A percentile compares a stretch with the other conserved stretches of the same genome.
Evolutionary conservation across 78 protist genomes (phyloP).

Genomic region (Dictyostelium firmibasis): DNA sequence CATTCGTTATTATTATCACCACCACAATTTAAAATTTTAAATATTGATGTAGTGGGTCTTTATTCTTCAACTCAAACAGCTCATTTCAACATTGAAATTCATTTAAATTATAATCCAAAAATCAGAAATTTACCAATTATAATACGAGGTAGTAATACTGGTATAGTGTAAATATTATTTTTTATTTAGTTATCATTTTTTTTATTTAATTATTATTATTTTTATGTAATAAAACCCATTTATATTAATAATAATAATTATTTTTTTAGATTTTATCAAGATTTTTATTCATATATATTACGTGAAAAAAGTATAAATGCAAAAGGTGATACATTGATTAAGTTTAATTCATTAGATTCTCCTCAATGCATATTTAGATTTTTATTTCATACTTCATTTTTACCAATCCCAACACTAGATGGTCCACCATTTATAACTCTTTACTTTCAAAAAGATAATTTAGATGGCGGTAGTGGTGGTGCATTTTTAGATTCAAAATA

Average conservation of each 20-base stretch:
- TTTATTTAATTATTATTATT: no score
- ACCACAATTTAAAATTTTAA: background rate
- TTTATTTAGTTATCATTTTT: no score
- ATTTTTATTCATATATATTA: constrained; percentile 5
- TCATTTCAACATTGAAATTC: background rate
- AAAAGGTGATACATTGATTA: constrained; percentile 42
- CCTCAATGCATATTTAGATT: constrained; percentile 26
- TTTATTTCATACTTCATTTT: constrained; percentile 49
- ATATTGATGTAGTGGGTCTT: constrained; percentile 5
- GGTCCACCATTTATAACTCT: background rate
- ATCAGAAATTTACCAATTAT: constrained; percentile 33
- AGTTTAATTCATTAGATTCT: constrained; percentile 26
- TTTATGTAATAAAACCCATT: no score
- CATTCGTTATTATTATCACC: background rate
- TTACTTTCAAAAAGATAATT: constrained; percentile 6
- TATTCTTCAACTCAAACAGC: background rate
- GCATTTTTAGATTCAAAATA: constrained; percentile 1
- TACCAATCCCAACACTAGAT: background rate
- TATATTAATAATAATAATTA: background rate
- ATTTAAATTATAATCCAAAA: constrained; percentile 43
- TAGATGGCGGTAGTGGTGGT: constrained; percentile 43
- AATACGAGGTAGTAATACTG: background rate
- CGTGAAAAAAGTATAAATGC: background rate
- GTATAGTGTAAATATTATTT: background rate
- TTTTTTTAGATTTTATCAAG: background rate